Percentiles rank a stretch among this genome's conserved stretches.
Conservation (phyloP, 129 eudicot genomes). For the Arctium lappa region DNA sequence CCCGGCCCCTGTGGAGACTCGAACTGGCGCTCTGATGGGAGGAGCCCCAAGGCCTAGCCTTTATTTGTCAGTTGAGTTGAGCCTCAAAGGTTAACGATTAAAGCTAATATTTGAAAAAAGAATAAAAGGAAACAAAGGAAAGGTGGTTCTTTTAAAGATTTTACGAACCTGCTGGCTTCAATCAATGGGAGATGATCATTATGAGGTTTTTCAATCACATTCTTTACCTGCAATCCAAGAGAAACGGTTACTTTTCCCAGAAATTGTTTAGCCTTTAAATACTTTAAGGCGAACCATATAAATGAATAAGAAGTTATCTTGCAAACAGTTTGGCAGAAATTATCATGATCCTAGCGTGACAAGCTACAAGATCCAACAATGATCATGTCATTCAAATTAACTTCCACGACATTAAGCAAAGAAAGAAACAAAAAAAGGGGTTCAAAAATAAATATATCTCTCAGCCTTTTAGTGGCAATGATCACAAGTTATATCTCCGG, state of each 20-base stretch:
- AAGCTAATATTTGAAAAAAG: background rate
- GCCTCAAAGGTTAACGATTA: background rate
- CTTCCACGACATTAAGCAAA: background rate
- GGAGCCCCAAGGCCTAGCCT: background rate
- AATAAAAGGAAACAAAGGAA: background rate
- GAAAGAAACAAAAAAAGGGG: background rate
- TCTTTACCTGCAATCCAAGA: slow-evolving; percentile 67
- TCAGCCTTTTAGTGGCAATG: background rate
- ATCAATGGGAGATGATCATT: slow-evolving; percentile 92
- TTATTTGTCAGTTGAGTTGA: background rate
- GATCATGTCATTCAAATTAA: background rate
- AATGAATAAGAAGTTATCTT: background rate
- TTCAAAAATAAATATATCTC: background rate
- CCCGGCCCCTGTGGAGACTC: no score
- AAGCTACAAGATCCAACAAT: background rate
- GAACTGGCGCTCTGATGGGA: no score
- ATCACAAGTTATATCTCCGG: background rate
- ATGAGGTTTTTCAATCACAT: slow-evolving; percentile 96
- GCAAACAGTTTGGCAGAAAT: background rate
- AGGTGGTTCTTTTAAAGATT: background rate
- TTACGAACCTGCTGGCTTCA: slow-evolving; percentile 93
- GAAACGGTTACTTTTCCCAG: background rate
- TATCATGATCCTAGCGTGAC: background rate
- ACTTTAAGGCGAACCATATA: background rate
- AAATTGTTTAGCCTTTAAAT: background rate